phyloP scores from a whole-genome alignment of 768 basidiomycete genomes.

The Pulveroboletus frians region DNA sequence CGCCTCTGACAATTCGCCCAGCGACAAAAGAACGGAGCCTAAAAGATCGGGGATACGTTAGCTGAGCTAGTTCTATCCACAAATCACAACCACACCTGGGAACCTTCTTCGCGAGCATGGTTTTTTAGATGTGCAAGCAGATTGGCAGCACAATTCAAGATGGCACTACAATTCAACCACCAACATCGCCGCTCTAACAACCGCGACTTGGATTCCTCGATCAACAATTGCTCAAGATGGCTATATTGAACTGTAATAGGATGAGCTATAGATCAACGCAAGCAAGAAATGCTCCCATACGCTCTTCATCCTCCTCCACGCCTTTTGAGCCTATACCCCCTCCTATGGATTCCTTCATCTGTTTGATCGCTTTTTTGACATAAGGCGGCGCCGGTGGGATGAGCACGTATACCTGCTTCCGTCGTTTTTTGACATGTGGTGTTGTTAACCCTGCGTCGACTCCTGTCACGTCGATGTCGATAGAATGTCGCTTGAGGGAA shows the following conservation, averaged over 20 bases:
- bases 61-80: background rate
- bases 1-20: slow-evolving; percentile 55
- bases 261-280: slow-evolving; percentile 25
- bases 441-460: background rate
- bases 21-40: slow-evolving; percentile 43
- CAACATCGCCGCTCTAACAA: slow-evolving; percentile 46
- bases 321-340: slow-evolving; percentile 19
- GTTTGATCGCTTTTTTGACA: slow-evolving; percentile 18
- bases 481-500: slow-evolving; percentile 21
- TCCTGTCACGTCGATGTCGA: slow-evolving; percentile 12
- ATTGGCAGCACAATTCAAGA: slow-evolving; percentile 49
- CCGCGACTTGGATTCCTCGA: slow-evolving; percentile 45
- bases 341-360: slow-evolving; percentile 12
- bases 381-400: slow-evolving; percentile 23
- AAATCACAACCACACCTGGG: slow-evolving; percentile 22
- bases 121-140: slow-evolving; percentile 46
- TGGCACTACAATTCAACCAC: slow-evolving; percentile 54
- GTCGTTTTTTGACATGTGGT: slow-evolving; percentile 20
- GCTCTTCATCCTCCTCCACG: slow-evolving; percentile 23
- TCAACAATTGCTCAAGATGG: slow-evolving; percentile 38
- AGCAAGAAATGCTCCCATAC: slow-evolving; percentile 26
- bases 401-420: slow-evolving; percentile 26
- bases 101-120: slow-evolving; percentile 32
- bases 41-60: slow-evolving; percentile 3
- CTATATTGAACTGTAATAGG: slow-evolving; percentile 35